Evolutionary conservation across 371 early-diverging fungal genomes (phyloP), one percentile per base, ranked within the genome.

Genomic region (Rhizomucor miehei): DNA sequence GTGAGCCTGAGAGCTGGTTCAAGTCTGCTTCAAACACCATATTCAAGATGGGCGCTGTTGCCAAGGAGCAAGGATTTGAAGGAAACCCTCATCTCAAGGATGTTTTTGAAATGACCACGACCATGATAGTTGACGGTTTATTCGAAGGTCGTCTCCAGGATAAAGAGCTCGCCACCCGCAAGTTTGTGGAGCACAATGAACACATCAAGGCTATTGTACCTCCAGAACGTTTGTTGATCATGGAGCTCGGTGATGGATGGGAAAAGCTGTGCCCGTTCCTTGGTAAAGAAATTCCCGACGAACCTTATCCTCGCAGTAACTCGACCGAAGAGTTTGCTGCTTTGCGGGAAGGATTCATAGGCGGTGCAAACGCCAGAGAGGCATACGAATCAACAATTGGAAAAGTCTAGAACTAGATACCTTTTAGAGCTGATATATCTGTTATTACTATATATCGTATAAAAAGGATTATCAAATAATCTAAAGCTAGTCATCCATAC

Each of bases 1-100:
- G 68, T 1, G 49, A 44, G 17, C 49, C 68, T 10, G 68, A 71
- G 4, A 61, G 58, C 24, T 71, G 71, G 71, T 67, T 65, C 35
- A 58, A 57, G 17, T 65, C 65, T 8, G 54, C 52, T 6, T 50
- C 40, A 12, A 65, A 71, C 12, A 67, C 61, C 11, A 67, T 71
- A n/a, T 25, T 40, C 20, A 3, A 17, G 19, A 19, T 48, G 11
- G 16, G 48, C 19, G 19, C 12, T 19, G 14, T 19, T 29, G 48
- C 19, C 6, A n/a, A 29, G 3, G 48, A 48, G 11, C 20, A 34
- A 11, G 48, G 24, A 14, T 19, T 17, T n/a, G 4, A 35, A 21
- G 29, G 29, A 29, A 29, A 29, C 29, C 3, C 8, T 3, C 41
- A 41, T 19, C 16, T 19, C 41, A 41, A 19, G 11, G 12, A 41